Evolutionary conservation across 2,329 filamentous ascomycete genomes (phyloP).

Genomic region (Fusarium multiceps): DNA sequence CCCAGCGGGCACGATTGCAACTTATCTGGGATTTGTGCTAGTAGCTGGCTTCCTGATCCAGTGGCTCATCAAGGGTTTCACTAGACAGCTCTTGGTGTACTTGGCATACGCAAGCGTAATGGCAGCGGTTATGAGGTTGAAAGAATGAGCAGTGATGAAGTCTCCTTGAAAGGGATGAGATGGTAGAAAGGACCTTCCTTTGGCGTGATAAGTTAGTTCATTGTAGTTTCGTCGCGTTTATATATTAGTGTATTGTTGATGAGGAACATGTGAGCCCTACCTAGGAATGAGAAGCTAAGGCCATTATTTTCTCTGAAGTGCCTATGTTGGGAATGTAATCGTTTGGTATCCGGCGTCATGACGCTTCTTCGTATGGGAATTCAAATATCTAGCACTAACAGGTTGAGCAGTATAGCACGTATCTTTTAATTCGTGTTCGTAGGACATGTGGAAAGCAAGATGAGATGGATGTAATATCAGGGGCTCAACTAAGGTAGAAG

Average conservation of each 20-base stretch:
- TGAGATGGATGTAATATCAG: background rate
- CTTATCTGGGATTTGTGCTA: conserved; percentile 20
- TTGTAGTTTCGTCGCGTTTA: background rate
- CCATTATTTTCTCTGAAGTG: background rate
- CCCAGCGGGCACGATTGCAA: background rate
- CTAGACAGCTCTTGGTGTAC: conserved; percentile 19
- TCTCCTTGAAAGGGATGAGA: background rate
- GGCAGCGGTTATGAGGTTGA: conserved; percentile 19
- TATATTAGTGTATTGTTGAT: background rate
- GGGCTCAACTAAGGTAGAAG: background rate
- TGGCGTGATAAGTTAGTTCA: background rate
- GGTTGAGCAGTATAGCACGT: background rate
- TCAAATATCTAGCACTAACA: background rate
- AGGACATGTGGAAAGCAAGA: too few relatives aligned
- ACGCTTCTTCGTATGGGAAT: background rate
- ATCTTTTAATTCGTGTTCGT: background rate
- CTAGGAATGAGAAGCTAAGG: background rate
- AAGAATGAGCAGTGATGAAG: background rate
- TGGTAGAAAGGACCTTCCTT: background rate
- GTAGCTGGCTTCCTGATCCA: conserved; percentile 17
- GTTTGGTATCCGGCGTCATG: background rate
- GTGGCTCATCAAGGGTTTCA: conserved; percentile 9
- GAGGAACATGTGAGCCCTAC: background rate
- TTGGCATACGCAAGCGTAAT: conserved; percentile 24
- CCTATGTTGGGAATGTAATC: background rate